Percentiles rank a stretch among this genome's conserved stretches.
Conservation (phyloP, 495 filamentous ascomycete species). For the Penicillium psychrofluorescens region DNA sequence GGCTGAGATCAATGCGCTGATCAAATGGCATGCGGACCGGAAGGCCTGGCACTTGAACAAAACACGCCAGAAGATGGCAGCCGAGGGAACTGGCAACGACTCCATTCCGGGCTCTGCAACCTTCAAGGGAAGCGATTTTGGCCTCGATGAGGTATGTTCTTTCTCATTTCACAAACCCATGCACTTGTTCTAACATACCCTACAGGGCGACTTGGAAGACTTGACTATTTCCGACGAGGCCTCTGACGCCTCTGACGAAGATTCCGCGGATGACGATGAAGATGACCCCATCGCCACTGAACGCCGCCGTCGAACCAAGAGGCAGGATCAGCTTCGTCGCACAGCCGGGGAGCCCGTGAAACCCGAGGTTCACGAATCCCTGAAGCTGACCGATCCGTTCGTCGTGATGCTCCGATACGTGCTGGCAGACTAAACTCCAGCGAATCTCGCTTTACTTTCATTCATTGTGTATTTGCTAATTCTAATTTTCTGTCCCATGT, state of each 20-base stretch:
- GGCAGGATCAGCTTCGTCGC: constrained; percentile 70
- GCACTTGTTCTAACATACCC: constrained; percentile 6
- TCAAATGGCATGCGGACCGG: constrained; percentile 87
- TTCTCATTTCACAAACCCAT: constrained; percentile 1
- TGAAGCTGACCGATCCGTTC: constrained; percentile 72
- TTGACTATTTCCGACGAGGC: constrained; percentile 70
- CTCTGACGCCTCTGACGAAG: constrained; percentile 56
- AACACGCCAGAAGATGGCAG: constrained; percentile 97
- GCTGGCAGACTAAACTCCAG: constrained; percentile 56
- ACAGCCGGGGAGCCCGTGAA: constrained; percentile 87
- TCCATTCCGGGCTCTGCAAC: constrained; percentile 40
- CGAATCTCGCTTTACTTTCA: background rate
- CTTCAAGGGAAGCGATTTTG: constrained; percentile 78
- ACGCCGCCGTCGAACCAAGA: constrained; percentile 63
- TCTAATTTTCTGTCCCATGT: too few relatives aligned
- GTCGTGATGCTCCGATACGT: constrained; percentile 78
- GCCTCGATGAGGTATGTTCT: constrained; percentile 63
- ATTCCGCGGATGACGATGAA: constrained; percentile 66
- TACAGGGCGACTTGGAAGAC: constrained; percentile 66
- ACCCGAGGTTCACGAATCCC: constrained; percentile 69
- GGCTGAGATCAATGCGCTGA: constrained; percentile 74
- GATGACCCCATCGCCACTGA: constrained; percentile 80
- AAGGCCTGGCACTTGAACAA: constrained; percentile 98
- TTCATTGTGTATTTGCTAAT: background rate
- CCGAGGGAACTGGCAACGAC: constrained; percentile 51